phyloP scores from a whole-genome alignment of 2,329 filamentous ascomycete species.

The Harringtonia lauricola region DNA sequence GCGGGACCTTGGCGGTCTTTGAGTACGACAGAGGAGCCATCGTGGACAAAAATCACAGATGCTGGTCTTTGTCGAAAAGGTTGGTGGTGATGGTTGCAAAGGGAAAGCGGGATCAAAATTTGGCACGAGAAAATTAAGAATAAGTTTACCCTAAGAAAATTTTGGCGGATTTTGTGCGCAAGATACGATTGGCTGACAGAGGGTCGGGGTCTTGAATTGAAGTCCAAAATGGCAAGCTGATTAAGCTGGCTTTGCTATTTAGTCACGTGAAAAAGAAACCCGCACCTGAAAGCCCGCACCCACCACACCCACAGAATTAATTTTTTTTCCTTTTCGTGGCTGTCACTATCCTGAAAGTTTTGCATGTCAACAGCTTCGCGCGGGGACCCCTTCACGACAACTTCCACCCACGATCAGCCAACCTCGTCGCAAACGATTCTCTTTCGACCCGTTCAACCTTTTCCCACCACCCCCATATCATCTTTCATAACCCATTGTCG shows the following conservation, averaged over 20 bases:
- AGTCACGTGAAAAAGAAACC: slow-evolving; percentile 7
- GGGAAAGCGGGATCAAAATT: neutral
- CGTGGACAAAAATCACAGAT: slow-evolving; percentile 3
- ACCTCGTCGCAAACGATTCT: neutral
- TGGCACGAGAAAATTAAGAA: neutral
- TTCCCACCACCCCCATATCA: neutral
- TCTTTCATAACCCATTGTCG: slow-evolving; percentile 23
- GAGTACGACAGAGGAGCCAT: slow-evolving; percentile 63
- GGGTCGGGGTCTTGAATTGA: no score
- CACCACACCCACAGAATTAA: slow-evolving; percentile 10
- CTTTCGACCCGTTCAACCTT: neutral
- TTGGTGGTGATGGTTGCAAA: slow-evolving; percentile 5
- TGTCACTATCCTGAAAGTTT: slow-evolving; percentile 6
- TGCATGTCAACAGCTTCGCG: neutral
- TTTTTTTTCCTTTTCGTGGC: slow-evolving; percentile 5
- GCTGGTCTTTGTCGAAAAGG: slow-evolving; percentile 4
- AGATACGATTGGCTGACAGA: no score
- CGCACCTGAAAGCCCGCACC: neutral
- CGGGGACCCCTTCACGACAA: slow-evolving; percentile 1
- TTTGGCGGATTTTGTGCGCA: slow-evolving; percentile 7
- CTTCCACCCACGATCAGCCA: neutral
- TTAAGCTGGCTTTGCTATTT: no score
- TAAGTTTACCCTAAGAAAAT: slow-evolving; percentile 10
- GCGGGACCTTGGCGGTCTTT: slow-evolving; percentile 98
- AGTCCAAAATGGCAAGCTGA: no score